Conservation (phyloP, 108 stramenopile genomes). For the Mediolabrus comicus region DNA sequence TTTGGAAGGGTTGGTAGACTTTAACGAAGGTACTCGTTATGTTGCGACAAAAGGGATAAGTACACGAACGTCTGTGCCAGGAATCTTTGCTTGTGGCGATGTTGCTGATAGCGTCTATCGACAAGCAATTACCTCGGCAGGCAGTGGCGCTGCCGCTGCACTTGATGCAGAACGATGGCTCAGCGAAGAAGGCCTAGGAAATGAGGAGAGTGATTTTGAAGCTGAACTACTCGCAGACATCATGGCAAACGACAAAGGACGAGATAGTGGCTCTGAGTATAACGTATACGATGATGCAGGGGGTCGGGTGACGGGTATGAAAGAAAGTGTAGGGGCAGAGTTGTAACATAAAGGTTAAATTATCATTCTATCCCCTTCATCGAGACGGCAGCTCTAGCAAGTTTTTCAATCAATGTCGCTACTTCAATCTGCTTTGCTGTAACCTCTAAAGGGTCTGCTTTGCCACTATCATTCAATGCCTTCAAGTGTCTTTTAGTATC, state of each 20-base stretch:
- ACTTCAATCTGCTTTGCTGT: constrained; percentile 21
- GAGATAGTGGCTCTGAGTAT: constrained; percentile 41
- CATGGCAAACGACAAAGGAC: constrained; percentile 46
- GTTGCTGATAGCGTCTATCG: constrained; percentile 92
- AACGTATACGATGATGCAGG: constrained; percentile 86
- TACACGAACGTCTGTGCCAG: constrained; percentile 85
- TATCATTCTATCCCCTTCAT: constrained; percentile 19
- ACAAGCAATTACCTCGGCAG: constrained; percentile 94
- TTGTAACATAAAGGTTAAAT: constrained; percentile 30
- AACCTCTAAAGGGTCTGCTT: background rate
- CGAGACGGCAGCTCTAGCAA: constrained; percentile 16
- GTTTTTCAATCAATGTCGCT: constrained; percentile 25
- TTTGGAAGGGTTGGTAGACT: constrained; percentile 78
- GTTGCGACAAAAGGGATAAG: constrained; percentile 56
- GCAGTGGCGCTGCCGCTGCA: constrained; percentile 93
- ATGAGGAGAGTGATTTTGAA: constrained; percentile 84
- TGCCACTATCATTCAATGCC: background rate
- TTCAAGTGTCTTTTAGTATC: constrained; percentile 28
- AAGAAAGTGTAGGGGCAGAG: constrained; percentile 67
- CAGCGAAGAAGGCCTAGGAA: constrained; percentile 85
- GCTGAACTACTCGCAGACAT: constrained; percentile 84
- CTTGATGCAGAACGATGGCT: constrained; percentile 95
- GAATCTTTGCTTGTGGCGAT: constrained; percentile 96
- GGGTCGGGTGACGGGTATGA: constrained; percentile 74
- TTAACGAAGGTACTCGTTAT: constrained; percentile 85